Evolutionary conservation across 257 asterid species (phyloP), one percentile per base, ranked within the genome.

Genomic region (Rauvolfia tetraphylla): DNA sequence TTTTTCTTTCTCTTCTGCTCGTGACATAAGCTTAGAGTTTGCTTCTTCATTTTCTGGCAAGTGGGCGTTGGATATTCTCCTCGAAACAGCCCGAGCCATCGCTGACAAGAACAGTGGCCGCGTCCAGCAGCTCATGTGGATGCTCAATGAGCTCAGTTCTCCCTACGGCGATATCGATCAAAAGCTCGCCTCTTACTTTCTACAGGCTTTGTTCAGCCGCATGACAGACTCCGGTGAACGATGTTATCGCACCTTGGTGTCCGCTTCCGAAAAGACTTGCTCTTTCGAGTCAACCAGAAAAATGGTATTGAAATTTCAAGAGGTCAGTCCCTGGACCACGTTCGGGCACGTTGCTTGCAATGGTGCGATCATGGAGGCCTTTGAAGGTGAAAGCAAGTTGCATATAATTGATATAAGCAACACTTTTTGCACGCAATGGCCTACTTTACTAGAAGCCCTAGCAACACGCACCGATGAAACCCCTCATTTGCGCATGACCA

Each of bases 401-500:
- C 99, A 95, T 42, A 93, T 95, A 6, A 74, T 95, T 36, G 99
- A 95, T 76, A 70, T 95, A 2, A 89, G 97, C 79, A 91, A 93
- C 85, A 95, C 98, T 0, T 93, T 81, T 66, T 93, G 98, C 86
- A 93, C 99, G 2, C 99, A 95, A 87, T 95, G 99, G 98, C 99
- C 99, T 11, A 95, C 98, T 68, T 78, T 95, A 22, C 85, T 95
- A 0, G 99, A 95, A 84, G 97, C 99, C n/a, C 85, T 95, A 36
- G 98, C 99, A 27, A 95, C 98, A 0, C 83, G 97, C 3, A 81
- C 88, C 0, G 97, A 93, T 46, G 98, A 95, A n/a, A 91, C 99
- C 4, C 99, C 99, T 8, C 93, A 89, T 22, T 89, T 95, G 25
- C 85, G 90, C 39, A 78, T 95, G 84, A 91, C 98, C 71, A 78